These are phyloP conservation scores for Neurospora hispaniola DNA, from an alignment of 495 filamentous ascomycete species.

Conservation along the genomic window DNA sequence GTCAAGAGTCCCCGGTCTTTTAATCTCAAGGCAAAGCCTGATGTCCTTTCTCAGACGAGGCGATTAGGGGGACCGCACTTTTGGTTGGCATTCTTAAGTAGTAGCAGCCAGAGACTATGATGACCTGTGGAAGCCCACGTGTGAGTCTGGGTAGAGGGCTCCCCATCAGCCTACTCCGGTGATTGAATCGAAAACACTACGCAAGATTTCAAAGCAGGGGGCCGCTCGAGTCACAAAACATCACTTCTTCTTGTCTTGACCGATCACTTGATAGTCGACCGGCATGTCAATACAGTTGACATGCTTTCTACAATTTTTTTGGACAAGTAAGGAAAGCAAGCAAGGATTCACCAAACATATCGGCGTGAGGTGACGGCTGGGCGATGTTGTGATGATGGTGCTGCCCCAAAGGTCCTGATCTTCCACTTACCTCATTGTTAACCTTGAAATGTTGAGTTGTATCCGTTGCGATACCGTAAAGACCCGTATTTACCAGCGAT, in stretches of 20 bases:
- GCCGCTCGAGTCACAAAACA: constrained; percentile 21
- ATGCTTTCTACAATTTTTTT: background rate
- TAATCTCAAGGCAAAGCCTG: constrained; percentile 11
- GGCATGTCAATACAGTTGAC: background rate
- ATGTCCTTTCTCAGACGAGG: constrained; percentile 12
- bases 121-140: constrained; percentile 11
- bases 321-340: background rate
- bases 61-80: constrained; percentile 17
- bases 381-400: background rate
- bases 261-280: background rate
- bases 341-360: background rate
- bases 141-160: constrained; percentile 11
- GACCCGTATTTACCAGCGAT: background rate
- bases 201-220: constrained; percentile 23
- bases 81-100: constrained; percentile 7
- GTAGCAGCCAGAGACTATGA: constrained; percentile 4
- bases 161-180: constrained; percentile 12
- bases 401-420: background rate
- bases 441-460: background rate
- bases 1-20: constrained; percentile 20
- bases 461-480: background rate
- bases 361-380: background rate
- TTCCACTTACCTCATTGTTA: background rate
- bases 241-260: constrained; percentile 10
- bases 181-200: constrained; percentile 23